phyloP scores from a whole-genome alignment of 768 basidiomycete genomes.

The Mycena leptocephala region DNA sequence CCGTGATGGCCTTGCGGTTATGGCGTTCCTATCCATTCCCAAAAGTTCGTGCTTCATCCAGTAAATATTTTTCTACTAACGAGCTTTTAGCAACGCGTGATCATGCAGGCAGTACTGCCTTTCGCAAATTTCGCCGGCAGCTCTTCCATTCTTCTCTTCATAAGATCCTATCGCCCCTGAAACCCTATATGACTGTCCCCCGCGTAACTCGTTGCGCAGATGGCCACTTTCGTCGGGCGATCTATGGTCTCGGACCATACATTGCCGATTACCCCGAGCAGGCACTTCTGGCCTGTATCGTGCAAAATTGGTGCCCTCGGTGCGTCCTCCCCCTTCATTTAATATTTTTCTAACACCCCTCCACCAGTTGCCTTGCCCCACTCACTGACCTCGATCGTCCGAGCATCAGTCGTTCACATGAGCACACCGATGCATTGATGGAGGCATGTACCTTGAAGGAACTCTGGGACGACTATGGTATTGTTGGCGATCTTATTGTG shows the following conservation, averaged over 20 bases:
- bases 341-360: neutral
- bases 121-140: constrained; percentile 40
- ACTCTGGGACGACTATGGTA: constrained; percentile 45
- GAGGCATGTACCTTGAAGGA: constrained; percentile 20
- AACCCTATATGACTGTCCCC: constrained; percentile 36
- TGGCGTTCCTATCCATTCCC: constrained; percentile 32
- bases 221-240: constrained; percentile 31
- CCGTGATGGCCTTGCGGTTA: constrained; percentile 6
- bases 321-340: constrained; percentile 10
- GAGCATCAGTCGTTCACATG: constrained; percentile 14
- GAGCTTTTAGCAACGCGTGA: constrained; percentile 18
- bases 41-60: constrained; percentile 27
- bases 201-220: constrained; percentile 36
- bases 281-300: constrained; percentile 36
- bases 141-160: constrained; percentile 41
- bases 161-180: constrained; percentile 32
- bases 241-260: constrained; percentile 42
- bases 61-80: too few species aligned
- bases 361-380: constrained; percentile 17
- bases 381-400: neutral
- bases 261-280: constrained; percentile 51
- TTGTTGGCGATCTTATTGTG: constrained; percentile 42
- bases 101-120: constrained; percentile 13
- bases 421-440: constrained; percentile 38
- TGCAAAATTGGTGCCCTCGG: constrained; percentile 45